Percentiles rank a stretch among this genome's conserved stretches.
phyloP scores from a whole-genome alignment of 345 rosid species.

The Sonneratia alba region DNA sequence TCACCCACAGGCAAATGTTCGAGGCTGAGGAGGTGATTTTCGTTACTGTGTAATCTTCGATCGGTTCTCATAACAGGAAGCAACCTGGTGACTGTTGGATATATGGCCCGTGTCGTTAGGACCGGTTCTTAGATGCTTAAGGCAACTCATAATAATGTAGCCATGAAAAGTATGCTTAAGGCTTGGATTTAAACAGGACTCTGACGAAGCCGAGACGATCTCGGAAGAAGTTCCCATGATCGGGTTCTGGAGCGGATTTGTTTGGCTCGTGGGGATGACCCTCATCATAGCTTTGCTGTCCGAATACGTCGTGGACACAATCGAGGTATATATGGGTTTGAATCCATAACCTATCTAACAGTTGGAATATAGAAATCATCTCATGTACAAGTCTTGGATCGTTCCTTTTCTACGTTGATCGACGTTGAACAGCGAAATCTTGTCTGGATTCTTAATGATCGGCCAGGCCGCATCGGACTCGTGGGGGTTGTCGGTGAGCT shows the following conservation, averaged over 20 bases:
- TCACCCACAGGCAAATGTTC: conserved; percentile 63
- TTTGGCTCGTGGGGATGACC: conserved; percentile 85
- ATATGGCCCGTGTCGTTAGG: too few species aligned
- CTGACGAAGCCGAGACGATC: conserved; percentile 20
- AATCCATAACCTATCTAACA: neutral
- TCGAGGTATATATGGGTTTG: conserved; percentile 38
- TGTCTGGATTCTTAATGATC: neutral
- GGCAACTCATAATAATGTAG: too few species aligned
- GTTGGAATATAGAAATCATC: too few species aligned
- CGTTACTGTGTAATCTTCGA: neutral
- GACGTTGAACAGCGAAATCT: too few species aligned
- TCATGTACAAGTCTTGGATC: too few species aligned
- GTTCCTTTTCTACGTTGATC: neutral
- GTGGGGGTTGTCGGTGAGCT: conserved; percentile 87
- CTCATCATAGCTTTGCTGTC: conserved; percentile 59
- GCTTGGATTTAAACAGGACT: conserved; percentile 25
- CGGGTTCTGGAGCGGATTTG: conserved; percentile 75
- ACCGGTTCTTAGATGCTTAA: neutral
- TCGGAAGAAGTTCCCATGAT: conserved; percentile 53
- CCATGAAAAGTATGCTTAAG: too few species aligned
- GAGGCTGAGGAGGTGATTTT: conserved; percentile 42
- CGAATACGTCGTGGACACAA: conserved; percentile 70
- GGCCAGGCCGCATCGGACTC: conserved; percentile 65
- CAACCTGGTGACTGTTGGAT: too few species aligned
- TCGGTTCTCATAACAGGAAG: too few species aligned